Evolutionary conservation across 2,329 filamentous ascomycete genomes (phyloP), one percentile per base, ranked within the genome.

Genomic region (Penicillium griseofulvum): DNA sequence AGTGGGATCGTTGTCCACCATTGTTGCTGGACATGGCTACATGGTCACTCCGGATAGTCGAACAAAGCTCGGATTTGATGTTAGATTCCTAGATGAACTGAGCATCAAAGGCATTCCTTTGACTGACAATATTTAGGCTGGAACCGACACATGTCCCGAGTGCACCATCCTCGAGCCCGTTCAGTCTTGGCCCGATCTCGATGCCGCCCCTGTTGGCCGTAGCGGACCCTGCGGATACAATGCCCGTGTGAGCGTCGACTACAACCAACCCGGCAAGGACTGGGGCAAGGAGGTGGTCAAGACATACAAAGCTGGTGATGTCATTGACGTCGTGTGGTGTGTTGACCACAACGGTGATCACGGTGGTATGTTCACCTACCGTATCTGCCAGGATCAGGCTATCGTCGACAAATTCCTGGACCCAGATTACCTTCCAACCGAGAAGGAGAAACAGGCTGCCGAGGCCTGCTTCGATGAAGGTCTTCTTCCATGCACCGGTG

Each of bases 271-370:
- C 0, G 63, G 65, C 0, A 56, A 54, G 3, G 65, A 72, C 63
- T 83, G 79, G 80, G 80, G 80, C 22, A 70, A 65, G 10, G 50
- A 68, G 0, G 67, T 74, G 0, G 77, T 81, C 0, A 74, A 65
- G 2, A 79, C 74, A 1, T 83, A 82, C 65, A 66, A 67, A 0
- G 68, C 76, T 0, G 81, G 80, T 0, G 69, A 82, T 10, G 66
- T 74, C 0, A 66, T 82, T 24, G 76, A 80, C 24, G 80, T 83
- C 0, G 70, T 81, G 63, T 83, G 81, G 81, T 83, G 81, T 49
- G 75, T 83, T 17, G 81, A 83, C 61, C 69, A 81, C 67, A 83
- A 83, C 59, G 81, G 81, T 0, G 80, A 83, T 59, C 81, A 83
- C 58, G 80, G 80, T 26, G 81, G 80, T 66, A 83, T 83, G 80